phyloP scores from a whole-genome alignment of 2,329 filamentous ascomycete genomes.

The Golovinomyces cichoracearum region DNA sequence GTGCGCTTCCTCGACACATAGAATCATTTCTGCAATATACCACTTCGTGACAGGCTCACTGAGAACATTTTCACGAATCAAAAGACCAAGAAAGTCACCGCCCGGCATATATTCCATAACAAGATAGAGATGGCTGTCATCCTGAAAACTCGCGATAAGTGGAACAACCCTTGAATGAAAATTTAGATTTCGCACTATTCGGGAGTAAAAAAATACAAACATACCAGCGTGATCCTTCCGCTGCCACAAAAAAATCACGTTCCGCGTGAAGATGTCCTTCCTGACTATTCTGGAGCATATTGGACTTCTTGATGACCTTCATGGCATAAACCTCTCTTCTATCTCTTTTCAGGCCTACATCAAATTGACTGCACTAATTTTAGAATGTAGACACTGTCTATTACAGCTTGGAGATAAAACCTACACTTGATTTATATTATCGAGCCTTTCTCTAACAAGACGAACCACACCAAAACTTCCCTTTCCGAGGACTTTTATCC shows the following conservation, averaged over 20 bases:
- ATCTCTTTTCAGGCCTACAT: conserved; percentile 3
- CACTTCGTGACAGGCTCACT: conserved; percentile 55
- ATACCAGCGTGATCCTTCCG: conserved; percentile 59
- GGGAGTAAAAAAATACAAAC: conserved; percentile 7
- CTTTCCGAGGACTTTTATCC: conserved; percentile 61
- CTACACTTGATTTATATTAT: conserved; percentile 3
- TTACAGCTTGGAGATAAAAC: not conserved
- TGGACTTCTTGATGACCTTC: conserved; percentile 87
- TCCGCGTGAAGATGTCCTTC: conserved; percentile 82
- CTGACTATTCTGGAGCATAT: conserved; percentile 75
- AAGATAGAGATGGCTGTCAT: conserved; percentile 58
- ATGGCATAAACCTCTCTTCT: conserved; percentile 56
- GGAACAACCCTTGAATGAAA: conserved; percentile 43
- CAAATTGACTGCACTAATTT: not conserved
- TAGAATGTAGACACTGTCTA: not conserved
- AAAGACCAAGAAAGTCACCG: conserved; percentile 68
- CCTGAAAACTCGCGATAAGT: conserved; percentile 70
- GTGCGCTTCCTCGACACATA: conserved; percentile 83
- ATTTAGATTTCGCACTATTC: not conserved
- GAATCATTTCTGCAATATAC: conserved; percentile 86
- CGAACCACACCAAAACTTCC: conserved; percentile 86
- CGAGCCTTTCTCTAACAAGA: conserved; percentile 43
- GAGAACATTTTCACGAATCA: conserved; percentile 65
- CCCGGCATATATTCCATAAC: conserved; percentile 98
- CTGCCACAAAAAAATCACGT: conserved; percentile 69